phyloP scores from a whole-genome alignment of 495 filamentous ascomycete species.

The Neurospora sublineolata region DNA sequence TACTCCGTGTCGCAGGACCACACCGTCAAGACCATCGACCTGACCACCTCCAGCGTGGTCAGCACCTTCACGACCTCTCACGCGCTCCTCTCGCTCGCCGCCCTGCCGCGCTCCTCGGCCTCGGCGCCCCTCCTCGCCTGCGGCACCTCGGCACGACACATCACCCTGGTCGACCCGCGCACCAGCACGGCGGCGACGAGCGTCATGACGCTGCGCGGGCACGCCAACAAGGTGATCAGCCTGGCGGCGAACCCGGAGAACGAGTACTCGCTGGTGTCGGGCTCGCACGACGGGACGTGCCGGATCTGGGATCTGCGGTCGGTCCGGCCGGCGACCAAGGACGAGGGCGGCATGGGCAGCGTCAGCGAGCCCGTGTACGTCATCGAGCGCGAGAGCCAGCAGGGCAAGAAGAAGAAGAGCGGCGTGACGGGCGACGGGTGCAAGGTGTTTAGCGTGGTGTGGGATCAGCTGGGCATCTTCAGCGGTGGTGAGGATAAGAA shows the following conservation, averaged over 20 bases:
- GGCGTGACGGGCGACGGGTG: conserved; percentile 60
- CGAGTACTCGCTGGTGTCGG: conserved; percentile 69
- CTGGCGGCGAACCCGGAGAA: conserved; percentile 61
- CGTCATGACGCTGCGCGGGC: conserved; percentile 80
- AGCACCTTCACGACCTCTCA: conserved; percentile 74
- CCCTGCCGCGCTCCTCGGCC: conserved; percentile 40
- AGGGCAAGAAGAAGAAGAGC: conserved; percentile 48
- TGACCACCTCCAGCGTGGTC: conserved; percentile 61
- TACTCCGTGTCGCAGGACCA: conserved; percentile 88
- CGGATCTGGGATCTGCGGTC: conserved; percentile 85
- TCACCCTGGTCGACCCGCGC: conserved; percentile 83
- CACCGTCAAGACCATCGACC: conserved; percentile 80
- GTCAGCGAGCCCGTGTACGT: conserved; percentile 74
- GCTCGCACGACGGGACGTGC: conserved; percentile 79
- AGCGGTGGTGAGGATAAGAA: conserved; percentile 85
- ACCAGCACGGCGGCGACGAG: conserved; percentile 57
- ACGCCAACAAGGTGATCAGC: conserved; percentile 69
- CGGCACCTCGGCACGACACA: conserved; percentile 74
- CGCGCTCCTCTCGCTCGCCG: conserved; percentile 62
- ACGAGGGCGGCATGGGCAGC: conserved; percentile 42
- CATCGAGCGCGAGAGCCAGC: conserved; percentile 62
- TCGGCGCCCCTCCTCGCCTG: conserved; percentile 61
- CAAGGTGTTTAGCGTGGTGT: conserved; percentile 84
- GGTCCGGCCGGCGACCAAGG: conserved; percentile 51
- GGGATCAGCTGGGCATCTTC: conserved; percentile 85